Evolutionary conservation across 257 asterid genomes (phyloP).

Genomic region (Jasminum sambac): DNA sequence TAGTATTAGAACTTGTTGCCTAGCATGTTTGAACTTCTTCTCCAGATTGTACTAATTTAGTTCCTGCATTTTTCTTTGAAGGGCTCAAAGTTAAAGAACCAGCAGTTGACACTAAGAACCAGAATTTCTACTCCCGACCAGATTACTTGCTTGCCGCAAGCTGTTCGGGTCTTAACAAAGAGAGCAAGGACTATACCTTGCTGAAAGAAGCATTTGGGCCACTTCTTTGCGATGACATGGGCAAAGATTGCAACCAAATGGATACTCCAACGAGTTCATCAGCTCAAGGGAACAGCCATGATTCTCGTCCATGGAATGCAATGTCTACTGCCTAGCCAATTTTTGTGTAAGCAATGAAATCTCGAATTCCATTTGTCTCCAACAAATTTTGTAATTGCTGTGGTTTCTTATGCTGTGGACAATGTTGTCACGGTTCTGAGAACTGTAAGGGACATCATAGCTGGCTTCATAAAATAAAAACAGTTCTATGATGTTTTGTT

Average conservation of each 20-base stretch:
- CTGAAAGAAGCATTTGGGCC: conserved; percentile 40
- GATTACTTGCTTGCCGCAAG: conserved; percentile 35
- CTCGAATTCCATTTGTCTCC: neutral
- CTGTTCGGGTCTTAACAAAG: conserved; percentile 23
- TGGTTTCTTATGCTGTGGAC: conserved; percentile 14
- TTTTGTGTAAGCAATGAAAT: conserved; percentile 1
- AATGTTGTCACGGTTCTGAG: neutral
- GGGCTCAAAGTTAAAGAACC: conserved; percentile 47
- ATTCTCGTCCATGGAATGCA: conserved; percentile 25
- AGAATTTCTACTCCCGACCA: conserved; percentile 31
- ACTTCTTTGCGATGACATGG: conserved; percentile 37
- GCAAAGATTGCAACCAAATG: conserved; percentile 31
- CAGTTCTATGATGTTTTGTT: conserved; percentile 8
- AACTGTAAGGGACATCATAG: neutral
- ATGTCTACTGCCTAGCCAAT: conserved; percentile 14
- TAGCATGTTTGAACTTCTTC: neutral
- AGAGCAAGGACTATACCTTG: conserved; percentile 14
- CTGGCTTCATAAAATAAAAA: conserved; percentile 15
- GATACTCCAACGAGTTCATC: conserved; percentile 28
- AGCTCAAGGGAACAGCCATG: conserved; percentile 21
- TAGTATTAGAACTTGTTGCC: neutral
- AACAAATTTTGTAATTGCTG: conserved; percentile 14
- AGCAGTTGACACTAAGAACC: conserved; percentile 31
- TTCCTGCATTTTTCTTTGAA: conserved; percentile 34
- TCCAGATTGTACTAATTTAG: conserved; percentile 18